phyloP scores from a whole-genome alignment of 73 alveolate genomes.

The Paramecium bursaria region DNA sequence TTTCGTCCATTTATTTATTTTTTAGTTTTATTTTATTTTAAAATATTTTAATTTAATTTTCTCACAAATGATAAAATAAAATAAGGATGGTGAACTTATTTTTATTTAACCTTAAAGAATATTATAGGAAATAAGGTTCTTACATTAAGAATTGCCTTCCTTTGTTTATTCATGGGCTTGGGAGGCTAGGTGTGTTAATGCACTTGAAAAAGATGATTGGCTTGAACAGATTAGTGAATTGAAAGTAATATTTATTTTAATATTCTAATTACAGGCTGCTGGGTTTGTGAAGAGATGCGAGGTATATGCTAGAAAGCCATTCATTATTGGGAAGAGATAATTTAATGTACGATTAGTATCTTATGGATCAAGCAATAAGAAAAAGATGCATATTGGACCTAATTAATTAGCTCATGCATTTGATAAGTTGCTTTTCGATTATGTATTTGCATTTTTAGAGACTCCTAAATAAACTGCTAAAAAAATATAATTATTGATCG shows the following conservation, averaged over 20 bases:
- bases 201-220: slow-evolving; percentile 43
- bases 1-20: too few relatives aligned
- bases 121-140: slow-evolving; percentile 8
- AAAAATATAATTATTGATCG: background rate
- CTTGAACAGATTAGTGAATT: slow-evolving; percentile 32
- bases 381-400: slow-evolving; percentile 64
- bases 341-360: slow-evolving; percentile 61
- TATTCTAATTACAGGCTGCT: slow-evolving; percentile 19
- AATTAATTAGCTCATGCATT: slow-evolving; percentile 70
- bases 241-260: slow-evolving; percentile 8
- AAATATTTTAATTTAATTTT: too few relatives aligned
- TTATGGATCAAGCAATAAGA: slow-evolving; percentile 58
- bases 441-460: slow-evolving; percentile 61
- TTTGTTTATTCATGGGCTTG: slow-evolving; percentile 58
- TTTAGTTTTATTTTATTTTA: too few relatives aligned
- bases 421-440: slow-evolving; percentile 69
- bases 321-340: slow-evolving; percentile 35
- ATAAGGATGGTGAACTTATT: slow-evolving; percentile 27
- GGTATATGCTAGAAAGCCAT: slow-evolving; percentile 57
- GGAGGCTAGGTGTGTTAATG: slow-evolving; percentile 56
- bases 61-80: slow-evolving; percentile 58
- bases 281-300: slow-evolving; percentile 66
- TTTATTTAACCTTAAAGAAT: slow-evolving; percentile 26
- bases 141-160: slow-evolving; percentile 57
- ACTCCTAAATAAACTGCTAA: slow-evolving; percentile 52